These are phyloP conservation scores for Gastrolobium villosum DNA, from an alignment of 306 rosid species.

Conservation along the genomic window DNA sequence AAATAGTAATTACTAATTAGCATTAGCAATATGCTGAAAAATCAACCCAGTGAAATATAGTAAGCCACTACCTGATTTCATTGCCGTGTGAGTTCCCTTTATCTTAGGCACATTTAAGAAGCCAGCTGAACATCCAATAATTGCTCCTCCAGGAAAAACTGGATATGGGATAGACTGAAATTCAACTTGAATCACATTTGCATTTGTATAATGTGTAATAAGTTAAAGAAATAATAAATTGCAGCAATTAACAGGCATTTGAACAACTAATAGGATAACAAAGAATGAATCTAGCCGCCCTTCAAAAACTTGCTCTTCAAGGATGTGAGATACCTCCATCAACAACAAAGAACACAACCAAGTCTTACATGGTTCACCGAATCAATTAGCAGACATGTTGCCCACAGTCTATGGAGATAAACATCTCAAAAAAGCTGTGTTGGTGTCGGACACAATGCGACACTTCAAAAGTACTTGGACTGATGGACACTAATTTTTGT, in stretches of 20 bases:
- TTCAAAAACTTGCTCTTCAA: conserved; percentile 36
- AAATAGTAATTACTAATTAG: neutral
- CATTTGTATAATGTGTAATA: conserved; percentile 51
- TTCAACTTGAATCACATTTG: conserved; percentile 78
- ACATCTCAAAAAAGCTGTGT: conserved; percentile 8
- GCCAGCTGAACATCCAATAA: conserved; percentile 97
- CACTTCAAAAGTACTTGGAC: conserved; percentile 27
- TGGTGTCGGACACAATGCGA: conserved; percentile 15
- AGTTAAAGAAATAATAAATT: conserved; percentile 25
- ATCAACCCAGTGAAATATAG: neutral
- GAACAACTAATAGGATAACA: conserved; percentile 1
- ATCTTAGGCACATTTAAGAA: conserved; percentile 94
- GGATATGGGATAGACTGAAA: conserved; percentile 99
- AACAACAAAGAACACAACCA: conserved; percentile 29
- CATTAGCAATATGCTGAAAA: conserved; percentile 19
- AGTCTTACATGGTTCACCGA: conserved; percentile 29
- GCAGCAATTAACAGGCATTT: conserved; percentile 13
- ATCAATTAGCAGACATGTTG: conserved; percentile 25
- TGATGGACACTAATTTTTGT: conserved; percentile 5
- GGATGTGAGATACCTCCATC: conserved; percentile 17
- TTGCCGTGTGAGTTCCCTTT: conserved; percentile 95
- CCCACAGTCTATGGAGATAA: conserved; percentile 23
- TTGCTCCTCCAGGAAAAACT: conserved; percentile 98
- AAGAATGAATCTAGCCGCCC: conserved; percentile 21
- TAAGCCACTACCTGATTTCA: conserved; percentile 85